Base-by-base conservation (phyloP, 371 early-diverging fungal genomes). In the Rhizomucor miehei region DNA sequence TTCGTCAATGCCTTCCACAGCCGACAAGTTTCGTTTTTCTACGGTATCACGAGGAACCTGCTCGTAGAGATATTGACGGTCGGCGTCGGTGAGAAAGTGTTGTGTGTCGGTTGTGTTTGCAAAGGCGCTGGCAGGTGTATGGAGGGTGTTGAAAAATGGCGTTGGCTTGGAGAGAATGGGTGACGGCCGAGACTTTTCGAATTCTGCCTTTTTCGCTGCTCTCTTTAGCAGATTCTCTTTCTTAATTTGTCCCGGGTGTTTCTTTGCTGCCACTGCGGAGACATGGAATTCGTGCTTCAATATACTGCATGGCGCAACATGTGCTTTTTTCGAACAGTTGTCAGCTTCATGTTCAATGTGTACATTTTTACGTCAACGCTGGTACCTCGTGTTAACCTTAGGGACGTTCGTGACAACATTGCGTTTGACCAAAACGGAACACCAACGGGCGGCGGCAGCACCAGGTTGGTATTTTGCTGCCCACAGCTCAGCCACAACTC, bases 41-140 rank as follows among this genome's bases (percentile, higher is more conserved):
- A 79, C 72, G 37, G 62, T 54, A 11, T 73, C 78, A 50, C 77
- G 69, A 14, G 88, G 85, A 17, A 75, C 79, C n/a, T 81, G 70
- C 23, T 84, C 75, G 54, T 84, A 84, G 38, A 88, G 56, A 34
- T 83, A 60, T 19, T 64, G 54, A 17, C 76, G 70, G 48, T 88
- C 86, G 25, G 67, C 64, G 3, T 71, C 56, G 9, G 57, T 71
- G 57, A 84, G 60, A 48, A 81, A 80, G 57, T 84, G 80, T 47
- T 80, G 81, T 49, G 68, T 80, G 44, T 66, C 71, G 14, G 25
- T 34, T 25, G 54, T 49, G 45, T 59, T 50, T 29, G 44, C 39
- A 41, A 67, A 71, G 21, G 71, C 79, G 49, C 64, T 67, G 29
- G 67, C 73, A 51, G 79, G 75, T 56, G 73, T 75, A 44, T 70